Conservation (phyloP, 352 stramenopile genomes). For the Phytophthora gonapodyides region DNA sequence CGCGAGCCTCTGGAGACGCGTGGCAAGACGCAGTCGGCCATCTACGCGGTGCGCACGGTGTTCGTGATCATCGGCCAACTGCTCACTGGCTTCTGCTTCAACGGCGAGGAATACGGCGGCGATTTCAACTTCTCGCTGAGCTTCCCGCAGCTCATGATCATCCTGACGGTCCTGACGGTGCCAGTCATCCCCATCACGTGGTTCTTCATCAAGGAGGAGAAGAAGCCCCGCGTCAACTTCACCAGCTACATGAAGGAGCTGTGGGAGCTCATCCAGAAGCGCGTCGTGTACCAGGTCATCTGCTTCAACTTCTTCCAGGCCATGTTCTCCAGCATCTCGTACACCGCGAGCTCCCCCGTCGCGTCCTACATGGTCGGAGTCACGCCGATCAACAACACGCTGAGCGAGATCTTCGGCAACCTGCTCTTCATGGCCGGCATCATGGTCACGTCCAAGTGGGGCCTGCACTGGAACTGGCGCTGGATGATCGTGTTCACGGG, state of each 20-base stretch:
- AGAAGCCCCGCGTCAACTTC: conserved; percentile 26
- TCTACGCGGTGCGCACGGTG: conserved; percentile 34
- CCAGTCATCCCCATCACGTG: conserved; percentile 34
- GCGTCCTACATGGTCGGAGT: conserved; percentile 31
- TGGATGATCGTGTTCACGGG: conserved; percentile 29
- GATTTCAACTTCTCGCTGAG: too few relatives aligned
- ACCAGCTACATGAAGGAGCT: conserved; percentile 32
- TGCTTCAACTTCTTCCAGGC: conserved; percentile 37
- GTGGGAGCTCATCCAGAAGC: conserved; percentile 37
- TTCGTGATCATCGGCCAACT: conserved; percentile 27
- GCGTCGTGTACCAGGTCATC: conserved; percentile 44
- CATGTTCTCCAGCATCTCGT: conserved; percentile 35
- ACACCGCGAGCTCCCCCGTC: conserved; percentile 25
- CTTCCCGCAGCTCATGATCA: conserved; percentile 33
- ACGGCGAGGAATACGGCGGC: conserved; percentile 19
- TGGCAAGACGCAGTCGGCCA: conserved; percentile 35
- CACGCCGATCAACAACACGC: conserved; percentile 30
- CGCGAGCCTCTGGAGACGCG: conserved; percentile 27
- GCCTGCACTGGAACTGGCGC: conserved; percentile 41
- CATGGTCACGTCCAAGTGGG: too few relatives aligned
- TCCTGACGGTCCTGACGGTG: conserved; percentile 22
- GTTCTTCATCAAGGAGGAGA: conserved; percentile 43
- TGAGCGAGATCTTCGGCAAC: conserved; percentile 27
- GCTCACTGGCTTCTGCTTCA: conserved; percentile 41
- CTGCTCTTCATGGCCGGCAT: conserved; percentile 16